Base-by-base conservation (phyloP, 148 eudicot genomes). In the Fallopia convolvulus region DNA sequence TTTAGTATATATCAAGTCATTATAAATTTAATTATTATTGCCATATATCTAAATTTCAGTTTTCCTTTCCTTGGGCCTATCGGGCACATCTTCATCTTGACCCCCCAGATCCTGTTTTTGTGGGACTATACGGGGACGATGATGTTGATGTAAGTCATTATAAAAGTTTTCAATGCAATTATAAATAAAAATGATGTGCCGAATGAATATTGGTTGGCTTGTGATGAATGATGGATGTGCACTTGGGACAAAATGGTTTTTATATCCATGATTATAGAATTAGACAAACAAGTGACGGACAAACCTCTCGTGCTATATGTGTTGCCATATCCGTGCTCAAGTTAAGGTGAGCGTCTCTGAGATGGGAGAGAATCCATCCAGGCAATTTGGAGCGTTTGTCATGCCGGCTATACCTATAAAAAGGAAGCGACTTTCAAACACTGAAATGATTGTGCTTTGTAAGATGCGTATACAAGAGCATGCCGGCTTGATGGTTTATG, bases 301-400 rank as follows among this genome's bases (percentile, higher is more conserved):
- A 33, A 44, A 93, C 99, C 94, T 95, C 99, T 79, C 87, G 80
- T 21, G 99, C 99, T 75, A 95, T 95, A 83, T 92, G 93, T 76
- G 90, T 83, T 17, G 99, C 99, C 99, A 92, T 92, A 85, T 93
- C 99, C 7, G 97, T 95, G 84, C 97, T 93, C 90, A 95, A 81
- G 83, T 90, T 93, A 74, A 92, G 89, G 83, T 95, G 91, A 30
- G 97, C 97, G 76, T 93, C 94, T 41, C 94, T 97, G 65, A 95
- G 87, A 82, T 92, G 97, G n/a, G 97, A 88, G 74, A 91, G 81
- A 81, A 93, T 95, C 99, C 97, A 95, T 77, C 93, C 91, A 20
- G 97, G 97, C 77, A 95, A 85, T 83, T 95, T 95, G 6, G 97
- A 91, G 52, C 97, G 94, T 76, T 95, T 95, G 30, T 26, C 30